Conservation (phyloP, 352 stramenopile genomes). For the Elongisporangium prolatum region DNA sequence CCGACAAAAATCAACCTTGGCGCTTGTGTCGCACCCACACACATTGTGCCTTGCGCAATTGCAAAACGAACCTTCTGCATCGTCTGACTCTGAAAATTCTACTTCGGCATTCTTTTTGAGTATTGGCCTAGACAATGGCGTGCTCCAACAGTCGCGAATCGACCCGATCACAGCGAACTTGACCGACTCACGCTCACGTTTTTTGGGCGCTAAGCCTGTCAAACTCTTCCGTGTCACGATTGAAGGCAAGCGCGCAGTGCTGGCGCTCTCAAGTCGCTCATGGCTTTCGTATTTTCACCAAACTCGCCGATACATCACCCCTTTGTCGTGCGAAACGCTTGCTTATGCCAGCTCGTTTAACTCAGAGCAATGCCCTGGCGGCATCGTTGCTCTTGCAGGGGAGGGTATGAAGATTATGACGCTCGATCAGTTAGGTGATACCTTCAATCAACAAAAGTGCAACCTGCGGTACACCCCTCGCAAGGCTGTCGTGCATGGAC, state of each 20-base stretch:
- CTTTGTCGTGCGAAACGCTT: conserved; percentile 94
- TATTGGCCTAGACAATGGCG: conserved; percentile 94
- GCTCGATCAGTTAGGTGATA: conserved; percentile 93
- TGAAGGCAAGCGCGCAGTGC: conserved; percentile 85
- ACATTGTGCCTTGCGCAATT: conserved; percentile 77
- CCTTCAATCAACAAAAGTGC: conserved; percentile 96
- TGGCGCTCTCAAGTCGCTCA: conserved; percentile 93
- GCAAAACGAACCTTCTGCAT: conserved; percentile 62
- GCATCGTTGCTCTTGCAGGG: conserved; percentile 94
- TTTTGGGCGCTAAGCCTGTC: conserved; percentile 93
- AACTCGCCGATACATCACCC: conserved; percentile 89
- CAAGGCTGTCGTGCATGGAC: conserved; percentile 90
- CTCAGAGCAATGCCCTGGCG: conserved; percentile 94
- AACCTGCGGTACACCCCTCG: conserved; percentile 97
- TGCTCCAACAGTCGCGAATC: conserved; percentile 90
- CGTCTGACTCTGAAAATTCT: conserved; percentile 40
- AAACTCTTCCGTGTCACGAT: conserved; percentile 93
- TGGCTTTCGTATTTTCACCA: conserved; percentile 96
- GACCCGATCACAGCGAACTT: conserved; percentile 85
- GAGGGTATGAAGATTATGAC: conserved; percentile 97
- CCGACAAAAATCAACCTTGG: conserved; percentile 78
- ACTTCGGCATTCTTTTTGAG: conserved; percentile 75
- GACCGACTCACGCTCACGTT: conserved; percentile 88
- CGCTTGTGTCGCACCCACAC: conserved; percentile 78
- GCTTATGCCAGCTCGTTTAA: conserved; percentile 95